phyloP scores from a whole-genome alignment of 129 eudicot species.

The Ambrosia trifida region DNA sequence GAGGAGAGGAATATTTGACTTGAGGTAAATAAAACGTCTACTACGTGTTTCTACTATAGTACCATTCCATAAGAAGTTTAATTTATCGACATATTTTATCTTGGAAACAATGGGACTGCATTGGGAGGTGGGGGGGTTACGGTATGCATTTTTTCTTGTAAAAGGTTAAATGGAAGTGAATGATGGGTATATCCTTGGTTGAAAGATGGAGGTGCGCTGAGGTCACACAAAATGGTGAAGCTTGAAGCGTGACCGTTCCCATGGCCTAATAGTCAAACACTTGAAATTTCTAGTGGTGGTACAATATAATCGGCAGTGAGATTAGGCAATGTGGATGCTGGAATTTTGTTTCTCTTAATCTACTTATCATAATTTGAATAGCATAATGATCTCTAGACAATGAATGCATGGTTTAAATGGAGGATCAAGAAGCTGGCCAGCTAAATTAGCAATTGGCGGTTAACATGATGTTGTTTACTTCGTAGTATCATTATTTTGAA shows the following conservation, averaged over 20 bases:
- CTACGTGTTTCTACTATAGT: too few species aligned
- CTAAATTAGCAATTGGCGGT: neutral
- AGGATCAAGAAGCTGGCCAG: neutral
- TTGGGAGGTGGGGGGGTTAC: neutral
- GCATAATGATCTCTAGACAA: neutral
- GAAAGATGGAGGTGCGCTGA: too few species aligned
- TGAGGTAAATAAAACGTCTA: neutral
- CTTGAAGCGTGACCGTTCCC: too few species aligned
- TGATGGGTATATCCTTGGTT: too few species aligned
- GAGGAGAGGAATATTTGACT: neutral
- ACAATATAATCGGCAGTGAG: constrained; percentile 1
- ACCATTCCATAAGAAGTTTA: neutral
- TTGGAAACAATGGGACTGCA: neutral
- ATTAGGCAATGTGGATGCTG: constrained; percentile 7
- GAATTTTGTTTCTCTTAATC: constrained; percentile 10
- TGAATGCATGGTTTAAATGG: neutral
- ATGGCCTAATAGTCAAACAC: neutral
- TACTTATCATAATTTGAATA: neutral
- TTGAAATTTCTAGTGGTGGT: constrained; percentile 3
- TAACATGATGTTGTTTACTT: neutral
- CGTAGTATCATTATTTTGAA: neutral
- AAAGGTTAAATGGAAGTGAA: too few species aligned
- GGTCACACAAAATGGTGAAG: too few species aligned
- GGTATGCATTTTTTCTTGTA: too few species aligned
- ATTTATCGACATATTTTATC: neutral